These are phyloP conservation scores for Eustoma russellianum DNA, from an alignment of 257 asterid species.

Conservation along the genomic window DNA sequence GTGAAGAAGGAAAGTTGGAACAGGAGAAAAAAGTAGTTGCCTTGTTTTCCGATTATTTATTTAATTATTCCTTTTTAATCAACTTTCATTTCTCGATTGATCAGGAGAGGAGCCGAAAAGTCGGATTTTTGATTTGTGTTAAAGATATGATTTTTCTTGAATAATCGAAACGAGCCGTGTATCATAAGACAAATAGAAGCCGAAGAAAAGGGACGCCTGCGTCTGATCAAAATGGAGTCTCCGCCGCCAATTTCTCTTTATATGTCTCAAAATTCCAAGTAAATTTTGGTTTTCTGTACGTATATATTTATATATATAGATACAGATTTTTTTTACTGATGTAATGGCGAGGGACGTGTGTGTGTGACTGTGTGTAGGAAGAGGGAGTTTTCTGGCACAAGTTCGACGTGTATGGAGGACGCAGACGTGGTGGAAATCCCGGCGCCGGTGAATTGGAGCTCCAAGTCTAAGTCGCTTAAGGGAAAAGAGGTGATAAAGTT, in stretches of 20 bases:
- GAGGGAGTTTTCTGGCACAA: conserved; percentile 47
- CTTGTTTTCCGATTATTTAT: too few species aligned
- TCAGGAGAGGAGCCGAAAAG: neutral
- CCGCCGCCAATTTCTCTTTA: conserved; percentile 46
- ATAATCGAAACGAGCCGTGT: neutral
- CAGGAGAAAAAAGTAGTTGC: too few species aligned
- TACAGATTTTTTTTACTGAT: neutral
- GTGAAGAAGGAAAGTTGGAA: too few species aligned
- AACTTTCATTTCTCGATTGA: neutral
- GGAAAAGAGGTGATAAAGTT: conserved; percentile 45
- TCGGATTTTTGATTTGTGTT: neutral
- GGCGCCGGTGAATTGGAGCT: conserved; percentile 32
- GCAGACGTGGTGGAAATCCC: conserved; percentile 49
- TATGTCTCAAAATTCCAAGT: conserved; percentile 41
- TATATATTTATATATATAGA: neutral
- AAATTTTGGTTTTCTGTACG: neutral
- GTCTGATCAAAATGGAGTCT: conserved; percentile 46
- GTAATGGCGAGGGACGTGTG: neutral
- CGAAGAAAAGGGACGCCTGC: neutral
- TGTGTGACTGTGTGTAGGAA: conserved; percentile 37
- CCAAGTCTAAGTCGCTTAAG: conserved; percentile 27
- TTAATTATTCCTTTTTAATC: neutral
- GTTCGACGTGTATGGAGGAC: conserved; percentile 51
- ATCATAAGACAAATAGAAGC: neutral
- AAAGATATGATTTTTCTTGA: neutral